Evolutionary conservation across 2,329 filamentous ascomycete genomes (phyloP), one percentile per base, ranked within the genome.

Genomic region (Hysterium pulicare): DNA sequence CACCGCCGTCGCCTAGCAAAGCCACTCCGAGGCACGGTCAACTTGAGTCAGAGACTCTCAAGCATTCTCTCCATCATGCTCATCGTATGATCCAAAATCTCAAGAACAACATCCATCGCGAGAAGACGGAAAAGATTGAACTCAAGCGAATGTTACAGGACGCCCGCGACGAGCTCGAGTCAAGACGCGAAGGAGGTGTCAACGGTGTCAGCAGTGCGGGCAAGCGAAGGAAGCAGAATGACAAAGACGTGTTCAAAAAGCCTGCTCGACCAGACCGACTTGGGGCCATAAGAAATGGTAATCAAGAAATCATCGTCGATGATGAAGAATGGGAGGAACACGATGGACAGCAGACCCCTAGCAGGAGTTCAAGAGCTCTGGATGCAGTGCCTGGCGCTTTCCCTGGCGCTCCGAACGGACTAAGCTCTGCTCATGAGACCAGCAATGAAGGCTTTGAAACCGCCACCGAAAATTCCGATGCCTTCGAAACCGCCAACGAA

Each of bases 121-220:
- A 98, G 68, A 98, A 97, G 82, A 96, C 91, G 0, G 93, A 98
- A 68, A 98, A 96, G 74, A 80, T 97, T 21, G 93, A 98, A 68
- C 79, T 97, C 41, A 90, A 89, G 69, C 86, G 91, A 46, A 88
- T 98, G 79, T 80, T 97, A 22, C 91, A 97, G 70, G 93, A 98
- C 58, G 86, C 91, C 19, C 83, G 90, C 26, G 93, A 98, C 62
- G 93, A 98, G 59, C 72, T 98, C 21, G 93, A 89, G 66, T 69
- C 81, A 35, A 79, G 83, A 46, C 75, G 79, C 36, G 74, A 70
- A 40, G 80, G 73, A 43, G 78, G 81, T 23, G 66, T 55, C 55
- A 66, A 62, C 33, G 61, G 57, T 55, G 67, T 41, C 55, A 73
- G 66, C 32, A 74, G 68, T 49, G 68, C 69, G 36, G 66, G 64